Conservation (phyloP, 1,284 basidiomycete species). For the Schizopora paradoxa region DNA sequence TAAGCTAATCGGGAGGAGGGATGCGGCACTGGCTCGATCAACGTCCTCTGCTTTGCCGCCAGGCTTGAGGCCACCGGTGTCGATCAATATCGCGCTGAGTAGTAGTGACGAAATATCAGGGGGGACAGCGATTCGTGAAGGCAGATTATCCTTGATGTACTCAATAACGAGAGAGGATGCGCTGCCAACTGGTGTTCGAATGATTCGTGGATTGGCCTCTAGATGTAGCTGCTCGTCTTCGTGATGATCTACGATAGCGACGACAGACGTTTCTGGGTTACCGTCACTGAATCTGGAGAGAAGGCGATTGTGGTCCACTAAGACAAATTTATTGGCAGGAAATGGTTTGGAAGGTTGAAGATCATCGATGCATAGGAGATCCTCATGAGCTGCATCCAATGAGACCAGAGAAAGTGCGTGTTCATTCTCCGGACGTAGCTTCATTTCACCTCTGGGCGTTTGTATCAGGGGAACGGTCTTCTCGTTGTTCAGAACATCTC, state of each 20-base stretch:
- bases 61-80: constrained; percentile 73
- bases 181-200: constrained; percentile 65
- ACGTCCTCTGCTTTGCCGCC: constrained; percentile 68
- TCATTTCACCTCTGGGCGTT: constrained; percentile 63
- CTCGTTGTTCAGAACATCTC: constrained; percentile 45
- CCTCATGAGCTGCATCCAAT: constrained; percentile 39
- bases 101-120: constrained; percentile 73
- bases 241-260: constrained; percentile 91
- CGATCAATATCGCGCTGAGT: constrained; percentile 74
- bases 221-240: constrained; percentile 73
- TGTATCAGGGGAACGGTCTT: constrained; percentile 69
- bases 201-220: constrained; percentile 61
- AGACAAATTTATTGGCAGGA: constrained; percentile 61
- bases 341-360: constrained; percentile 40
- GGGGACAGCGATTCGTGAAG: constrained; percentile 35
- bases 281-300: constrained; percentile 42
- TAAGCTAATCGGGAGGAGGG: constrained; percentile 49
- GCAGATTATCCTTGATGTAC: constrained; percentile 34
- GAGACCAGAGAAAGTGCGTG: constrained; percentile 61
- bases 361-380: constrained; percentile 59
- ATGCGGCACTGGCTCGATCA: constrained; percentile 58
- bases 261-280: constrained; percentile 47
- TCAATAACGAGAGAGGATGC: constrained; percentile 73
- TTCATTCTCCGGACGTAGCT: constrained; percentile 83
- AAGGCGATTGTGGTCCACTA: constrained; percentile 89